These are phyloP conservation scores for Eutypella sp. DNA, from an alignment of 2,329 filamentous ascomycete species.

Conservation along the genomic window DNA sequence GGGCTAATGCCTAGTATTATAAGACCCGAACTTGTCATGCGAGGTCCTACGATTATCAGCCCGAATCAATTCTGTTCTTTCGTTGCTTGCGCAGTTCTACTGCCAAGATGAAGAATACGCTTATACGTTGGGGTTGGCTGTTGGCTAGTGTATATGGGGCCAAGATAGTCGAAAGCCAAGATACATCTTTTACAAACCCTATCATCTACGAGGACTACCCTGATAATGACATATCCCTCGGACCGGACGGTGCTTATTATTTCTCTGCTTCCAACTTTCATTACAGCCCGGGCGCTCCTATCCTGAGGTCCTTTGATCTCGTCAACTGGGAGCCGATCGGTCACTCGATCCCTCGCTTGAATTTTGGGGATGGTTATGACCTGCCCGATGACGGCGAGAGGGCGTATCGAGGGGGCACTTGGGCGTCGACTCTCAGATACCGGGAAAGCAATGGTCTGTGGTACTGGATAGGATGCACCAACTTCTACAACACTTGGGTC, in stretches of 20 bases:
- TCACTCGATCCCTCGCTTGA: conserved; percentile 39
- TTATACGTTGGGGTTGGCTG: no score
- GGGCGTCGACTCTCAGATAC: conserved; percentile 51
- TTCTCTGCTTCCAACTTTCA: conserved; percentile 53
- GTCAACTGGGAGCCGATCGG: conserved; percentile 45
- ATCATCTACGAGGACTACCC: conserved; percentile 13
- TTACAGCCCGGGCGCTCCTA: conserved; percentile 51
- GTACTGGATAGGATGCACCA: conserved; percentile 55
- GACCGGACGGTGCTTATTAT: conserved; percentile 31
- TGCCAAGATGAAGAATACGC: no score
- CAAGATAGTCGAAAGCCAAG: no score
- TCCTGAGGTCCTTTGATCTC: conserved; percentile 51
- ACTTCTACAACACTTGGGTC: conserved; percentile 45
- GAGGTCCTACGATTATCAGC: no score
- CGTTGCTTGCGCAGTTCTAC: no score
- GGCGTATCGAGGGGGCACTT: conserved; percentile 50
- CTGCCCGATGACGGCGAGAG: conserved; percentile 35
- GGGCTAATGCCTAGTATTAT: no score
- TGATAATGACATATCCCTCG: conserved; percentile 13
- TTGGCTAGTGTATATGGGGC: no score
- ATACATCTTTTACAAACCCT: no score
- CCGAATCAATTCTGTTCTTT: no score
- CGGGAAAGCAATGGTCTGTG: conserved; percentile 42
- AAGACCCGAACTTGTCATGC: no score
- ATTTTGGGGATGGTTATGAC: conserved; percentile 45